Evolutionary conservation across 495 filamentous ascomycete genomes (phyloP), one percentile per base, ranked within the genome.

Genomic region (Trichoderma reesei): DNA sequence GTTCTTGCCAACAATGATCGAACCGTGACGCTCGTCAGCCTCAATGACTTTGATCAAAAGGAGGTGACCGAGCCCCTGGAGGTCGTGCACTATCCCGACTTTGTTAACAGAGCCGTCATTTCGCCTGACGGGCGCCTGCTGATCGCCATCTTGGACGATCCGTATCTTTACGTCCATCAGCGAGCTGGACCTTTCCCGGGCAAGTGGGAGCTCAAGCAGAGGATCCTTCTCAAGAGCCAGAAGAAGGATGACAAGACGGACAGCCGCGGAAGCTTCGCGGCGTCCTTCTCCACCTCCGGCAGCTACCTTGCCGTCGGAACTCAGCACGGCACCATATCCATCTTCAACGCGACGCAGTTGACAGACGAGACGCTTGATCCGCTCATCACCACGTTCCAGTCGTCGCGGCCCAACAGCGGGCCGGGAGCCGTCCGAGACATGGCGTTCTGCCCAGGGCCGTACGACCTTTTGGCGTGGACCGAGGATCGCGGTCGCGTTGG

Each of bases 401-500:
- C 87, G 6, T 86, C 88, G 1, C 77, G 86, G 65, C 77, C 84
- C 9, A 78, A 77, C 63, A 72, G 71, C 20, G 84, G 85, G 54
- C 81, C 79, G 20, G 93, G 95, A 63, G 91, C 94, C 54, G 86
- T 98, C 61, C 85, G 94, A 61, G 89, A 91, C 63, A 93, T 98
- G 86, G 81, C 86, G 31, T 98, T 98, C 71, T 88, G 90, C 0
- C 92, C 94, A 3, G 90, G 88, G 20, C 90, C 92, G 10, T 90
- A 87, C 83, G 93, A 98, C 72, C 83, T 98, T 16, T 80, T 98
- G 41, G 89, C 95, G 33, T 97, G 93, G 92, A 85, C 91, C 26
- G 94, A 98, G 75, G 88, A 96, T 66, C 87, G 86, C 65, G 92
- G 90, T 9, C 83, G 89, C 67, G 82, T 93, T 41, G 92, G 91